Base-by-base conservation (phyloP, 352 stramenopile genomes). In the Phytophthora fragariaefolia region DNA sequence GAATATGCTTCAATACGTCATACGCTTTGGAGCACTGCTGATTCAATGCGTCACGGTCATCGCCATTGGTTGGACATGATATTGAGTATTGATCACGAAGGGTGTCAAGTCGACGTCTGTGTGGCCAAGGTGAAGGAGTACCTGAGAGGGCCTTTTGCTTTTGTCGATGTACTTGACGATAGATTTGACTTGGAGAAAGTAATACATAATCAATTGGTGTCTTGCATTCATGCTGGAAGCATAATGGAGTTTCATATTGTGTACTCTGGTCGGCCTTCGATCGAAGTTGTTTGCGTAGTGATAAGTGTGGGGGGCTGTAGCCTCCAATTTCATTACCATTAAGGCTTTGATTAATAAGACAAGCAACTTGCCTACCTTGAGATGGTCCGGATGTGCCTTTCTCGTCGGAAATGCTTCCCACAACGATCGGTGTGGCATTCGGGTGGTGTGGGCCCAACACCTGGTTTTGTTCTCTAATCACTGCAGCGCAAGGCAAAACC, bases 151-250 rank as follows among this genome's bases (percentile, higher is more conserved):
- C 15, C 36, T 43, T 55, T 15, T 55, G 40, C 17, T 54, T 63
- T 69, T 64, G 45, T 12, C 38, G 20, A 45, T 69, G 46, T 17
- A 73, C 28, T 58, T 69, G 58, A n/a, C 52, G 65, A 28, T 64
- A 73, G 1, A 73, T 73, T 47, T 73, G 51, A 17, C 65, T 73
- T 34, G 65, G 65, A 8, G 65, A 46, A 18, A 73, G 58, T 30
- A 73, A 30, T 2, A 73, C 51, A 27, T 73, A 73, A 24, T 73
- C 65, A 27, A 73, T 12, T 64, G 58, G 58, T 27, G 15, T 36
- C 15, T 60, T 73, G n/a, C 65, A 51, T 22, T 63, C 27, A 4
- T 53, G 27, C 34, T 53, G 38, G 6, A 23, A 8, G n/a, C 26
- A 32, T 32, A 54, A 20, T n/a, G 51, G 23, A 51, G 20, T 23